Evolutionary conservation across 2,329 filamentous ascomycete genomes (phyloP).

Genomic region (Trichoderma semiorbis): DNA sequence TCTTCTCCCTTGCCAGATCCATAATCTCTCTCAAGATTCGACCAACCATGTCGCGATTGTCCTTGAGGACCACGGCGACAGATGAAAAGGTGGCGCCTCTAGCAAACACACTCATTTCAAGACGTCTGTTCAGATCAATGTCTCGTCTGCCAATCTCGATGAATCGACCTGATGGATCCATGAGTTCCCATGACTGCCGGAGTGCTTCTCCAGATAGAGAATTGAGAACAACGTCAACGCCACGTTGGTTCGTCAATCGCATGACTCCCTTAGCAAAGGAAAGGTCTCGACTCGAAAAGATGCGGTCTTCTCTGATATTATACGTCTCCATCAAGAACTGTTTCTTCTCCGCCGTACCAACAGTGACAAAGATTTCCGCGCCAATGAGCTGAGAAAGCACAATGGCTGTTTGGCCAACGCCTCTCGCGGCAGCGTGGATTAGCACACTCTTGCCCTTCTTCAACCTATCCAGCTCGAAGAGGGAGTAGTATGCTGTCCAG

Average conservation of each 20-base stretch:
- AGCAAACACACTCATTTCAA: not conserved
- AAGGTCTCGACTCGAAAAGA: not conserved
- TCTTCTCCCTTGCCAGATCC: not conserved
- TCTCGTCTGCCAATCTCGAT: not conserved
- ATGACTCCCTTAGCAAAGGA: not conserved
- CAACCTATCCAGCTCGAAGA: not conserved
- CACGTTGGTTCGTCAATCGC: not conserved
- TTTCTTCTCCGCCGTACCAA: not conserved
- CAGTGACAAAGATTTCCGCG: not conserved
- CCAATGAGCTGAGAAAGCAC: not conserved
- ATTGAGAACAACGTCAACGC: not conserved
- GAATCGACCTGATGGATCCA: not conserved
- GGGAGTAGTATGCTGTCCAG: not conserved
- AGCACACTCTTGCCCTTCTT: not conserved
- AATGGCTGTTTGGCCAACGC: not conserved
- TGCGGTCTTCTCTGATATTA: not conserved
- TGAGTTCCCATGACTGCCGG: not conserved
- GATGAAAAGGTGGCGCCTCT: not conserved
- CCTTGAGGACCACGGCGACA: not conserved
- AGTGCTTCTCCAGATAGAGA: not conserved
- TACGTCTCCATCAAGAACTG: not conserved
- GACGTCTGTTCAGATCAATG: not conserved
- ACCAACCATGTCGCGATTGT: not conserved
- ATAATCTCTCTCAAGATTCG: not conserved
- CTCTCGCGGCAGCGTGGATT: not conserved